Percentiles rank a stretch among this genome's conserved stretches.
phyloP scores from a whole-genome alignment of 2,329 filamentous ascomycete species.

The Coniochaeta ligniaria region DNA sequence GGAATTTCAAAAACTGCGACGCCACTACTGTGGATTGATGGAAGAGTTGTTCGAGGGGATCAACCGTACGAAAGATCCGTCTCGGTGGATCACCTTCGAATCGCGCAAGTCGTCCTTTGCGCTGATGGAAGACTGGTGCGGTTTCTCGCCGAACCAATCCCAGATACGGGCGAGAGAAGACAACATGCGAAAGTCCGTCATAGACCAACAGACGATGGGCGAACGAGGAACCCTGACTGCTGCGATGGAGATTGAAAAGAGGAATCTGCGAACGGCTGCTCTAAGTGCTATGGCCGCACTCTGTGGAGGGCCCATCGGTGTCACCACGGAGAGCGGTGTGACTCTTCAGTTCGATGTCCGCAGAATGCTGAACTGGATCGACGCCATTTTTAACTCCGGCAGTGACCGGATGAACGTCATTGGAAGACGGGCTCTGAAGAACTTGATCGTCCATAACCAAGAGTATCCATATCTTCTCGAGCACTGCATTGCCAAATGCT shows the following conservation, averaged over 20 bases:
- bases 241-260: constrained; percentile 94
- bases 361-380: constrained; percentile 91
- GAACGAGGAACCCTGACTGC: constrained; percentile 76
- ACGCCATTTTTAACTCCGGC: constrained; percentile 84
- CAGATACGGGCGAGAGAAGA: constrained; percentile 80
- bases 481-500: constrained; percentile 87
- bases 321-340: constrained; percentile 83
- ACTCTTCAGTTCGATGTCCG: constrained; percentile 85
- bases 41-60: constrained; percentile 91
- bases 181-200: constrained; percentile 76
- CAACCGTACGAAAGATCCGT: constrained; percentile 74
- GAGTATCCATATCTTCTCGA: constrained; percentile 81
- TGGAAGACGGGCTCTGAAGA: constrained; percentile 79
- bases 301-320: constrained; percentile 77
- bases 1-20: constrained; percentile 85
- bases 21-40: constrained; percentile 89
- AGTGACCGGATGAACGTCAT: constrained; percentile 91
- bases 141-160: constrained; percentile 83
- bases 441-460: constrained; percentile 83
- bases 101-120: constrained; percentile 91
- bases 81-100: constrained; percentile 96
- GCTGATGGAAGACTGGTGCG: constrained; percentile 99
- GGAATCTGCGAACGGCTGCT: constrained; percentile 81
- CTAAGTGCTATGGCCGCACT: constrained; percentile 93
- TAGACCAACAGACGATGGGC: constrained; percentile 69